Evolutionary conservation across 768 basidiomycete genomes (phyloP).

Genomic region (Boletellus ananiceps): DNA sequence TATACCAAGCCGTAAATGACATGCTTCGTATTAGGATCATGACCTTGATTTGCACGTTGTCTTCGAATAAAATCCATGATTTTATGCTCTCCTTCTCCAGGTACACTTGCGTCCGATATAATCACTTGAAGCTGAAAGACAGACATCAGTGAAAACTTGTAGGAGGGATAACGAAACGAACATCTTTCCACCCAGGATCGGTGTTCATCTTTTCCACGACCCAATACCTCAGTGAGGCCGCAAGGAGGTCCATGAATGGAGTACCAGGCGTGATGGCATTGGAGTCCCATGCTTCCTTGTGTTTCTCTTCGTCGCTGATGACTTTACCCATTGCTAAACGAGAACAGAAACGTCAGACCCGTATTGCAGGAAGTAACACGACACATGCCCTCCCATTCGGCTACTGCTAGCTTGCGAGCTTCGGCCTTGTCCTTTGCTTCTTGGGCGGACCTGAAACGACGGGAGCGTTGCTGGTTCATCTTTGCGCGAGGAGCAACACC

Average conservation of each 20-base stretch:
- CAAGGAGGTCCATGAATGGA: constrained; percentile 94
- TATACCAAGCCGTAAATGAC: constrained; percentile 95
- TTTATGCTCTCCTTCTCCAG: constrained; percentile 99
- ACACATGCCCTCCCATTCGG: constrained; percentile 75
- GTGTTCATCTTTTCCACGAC: constrained; percentile 91
- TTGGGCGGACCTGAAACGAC: constrained; percentile 92
- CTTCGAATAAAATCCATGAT: constrained; percentile 98
- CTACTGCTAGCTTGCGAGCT: constrained; percentile 75
- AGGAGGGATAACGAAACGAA: constrained; percentile 30
- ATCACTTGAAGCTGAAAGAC: constrained; percentile 78
- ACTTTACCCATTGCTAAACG: constrained; percentile 86
- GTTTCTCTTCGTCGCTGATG: constrained; percentile 74
- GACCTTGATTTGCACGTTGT: constrained; percentile 79
- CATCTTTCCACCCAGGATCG: constrained; percentile 94
- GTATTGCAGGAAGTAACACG: neutral
- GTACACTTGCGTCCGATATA: constrained; percentile 94
- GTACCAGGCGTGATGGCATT: constrained; percentile 99
- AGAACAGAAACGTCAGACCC: neutral
- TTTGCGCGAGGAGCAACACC: constrained; percentile 98
- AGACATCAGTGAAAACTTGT: neutral
- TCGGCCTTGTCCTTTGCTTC: constrained; percentile 94
- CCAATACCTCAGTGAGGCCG: constrained; percentile 90
- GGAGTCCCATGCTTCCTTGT: constrained; percentile 90
- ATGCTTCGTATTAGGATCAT: constrained; percentile 92
- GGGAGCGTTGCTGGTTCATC: constrained; percentile 99